Evolutionary conservation across 2,329 filamentous ascomycete genomes (phyloP).

Genomic region (Cyphellophora europaea): DNA sequence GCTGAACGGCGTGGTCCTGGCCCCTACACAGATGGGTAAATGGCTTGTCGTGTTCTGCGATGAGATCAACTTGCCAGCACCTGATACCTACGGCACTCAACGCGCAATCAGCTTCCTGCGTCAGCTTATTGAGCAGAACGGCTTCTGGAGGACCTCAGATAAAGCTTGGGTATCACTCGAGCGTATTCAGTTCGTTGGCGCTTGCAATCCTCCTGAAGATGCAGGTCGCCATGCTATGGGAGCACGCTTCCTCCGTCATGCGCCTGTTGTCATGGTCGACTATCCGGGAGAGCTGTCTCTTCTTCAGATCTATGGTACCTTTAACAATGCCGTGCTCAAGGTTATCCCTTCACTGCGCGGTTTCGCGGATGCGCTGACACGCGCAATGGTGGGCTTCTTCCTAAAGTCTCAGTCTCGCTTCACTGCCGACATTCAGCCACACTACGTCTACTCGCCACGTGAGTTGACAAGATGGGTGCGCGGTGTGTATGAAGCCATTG

Average conservation of each 20-base stretch:
- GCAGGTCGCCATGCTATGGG: slow-evolving; percentile 92
- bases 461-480: slow-evolving; percentile 96
- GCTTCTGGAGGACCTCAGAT: slow-evolving; percentile 96
- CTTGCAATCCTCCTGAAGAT: slow-evolving; percentile 96
- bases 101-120: slow-evolving; percentile 94
- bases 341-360: slow-evolving; percentile 91
- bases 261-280: slow-evolving; percentile 98
- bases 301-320: slow-evolving; percentile 96
- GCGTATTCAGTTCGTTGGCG: slow-evolving; percentile 96
- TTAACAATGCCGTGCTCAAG: slow-evolving; percentile 93
- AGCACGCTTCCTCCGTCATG: slow-evolving; percentile 86
- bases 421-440: slow-evolving; percentile 91
- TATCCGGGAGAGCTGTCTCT: slow-evolving; percentile 94
- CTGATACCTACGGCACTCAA: slow-evolving; percentile 95
- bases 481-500: slow-evolving; percentile 93
- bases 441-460: slow-evolving; percentile 98
- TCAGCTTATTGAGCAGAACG: slow-evolving; percentile 96
- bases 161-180: slow-evolving; percentile 97
- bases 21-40: slow-evolving; percentile 88
- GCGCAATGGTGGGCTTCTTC: slow-evolving; percentile 96
- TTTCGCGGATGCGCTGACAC: slow-evolving; percentile 86
- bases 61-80: slow-evolving; percentile 96
- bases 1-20: slow-evolving; percentile 87
- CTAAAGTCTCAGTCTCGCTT: slow-evolving; percentile 89
- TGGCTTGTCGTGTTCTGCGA: slow-evolving; percentile 99